Evolutionary conservation across 2,329 filamentous ascomycete species (phyloP), one percentile per base, ranked within the genome.

Genomic region (Colletotrichum lentis): DNA sequence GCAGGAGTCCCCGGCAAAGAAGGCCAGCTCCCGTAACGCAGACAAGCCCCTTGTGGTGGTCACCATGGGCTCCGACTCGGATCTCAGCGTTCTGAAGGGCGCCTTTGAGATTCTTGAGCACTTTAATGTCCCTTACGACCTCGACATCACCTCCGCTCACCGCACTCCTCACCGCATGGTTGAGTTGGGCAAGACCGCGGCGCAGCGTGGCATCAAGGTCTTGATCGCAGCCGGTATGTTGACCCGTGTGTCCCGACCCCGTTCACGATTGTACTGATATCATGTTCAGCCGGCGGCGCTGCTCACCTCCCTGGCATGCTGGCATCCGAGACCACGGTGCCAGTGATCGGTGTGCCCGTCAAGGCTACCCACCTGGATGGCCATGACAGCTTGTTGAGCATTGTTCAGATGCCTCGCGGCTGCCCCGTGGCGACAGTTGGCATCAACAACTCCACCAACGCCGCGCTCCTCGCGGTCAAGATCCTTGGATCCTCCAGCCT

Each of bases 61-160:
- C 3, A 93, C 92, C 35, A 95, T 95, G 92, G 93, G 92, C 44
- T 95, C 92, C 1, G 90, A 93, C 80, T 92, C 90, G 11, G 91
- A 94, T 74, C 84, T 94, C 27, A 86, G 85, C 2, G 86, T 91
- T 18, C 86, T 94, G 46, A 84, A 84, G 69, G 85, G 86, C 0
- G 91, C 86, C 1, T 81, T 93, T 22, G 85, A 91, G 66, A 84
- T 93, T 41, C 84, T 94, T 3, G 81, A 86, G 62, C 83, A 86
- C n/a, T 91, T 95, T 69, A 76, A 82, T n/a, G 90, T 96, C 12
- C 89, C 91, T 0, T 92, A 88, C 79, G 87, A 90, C 7, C 84
- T 88, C 18, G 88, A 88, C 74, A 94, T 96, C 75, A 94, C 92
- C 0, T 94, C 91, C 2, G 93, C 93, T 0, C 91, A 94, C 78